These are phyloP conservation scores for Crithidia brevicula DNA, from an alignment of 208 protist genomes.

Conservation along the genomic window DNA sequence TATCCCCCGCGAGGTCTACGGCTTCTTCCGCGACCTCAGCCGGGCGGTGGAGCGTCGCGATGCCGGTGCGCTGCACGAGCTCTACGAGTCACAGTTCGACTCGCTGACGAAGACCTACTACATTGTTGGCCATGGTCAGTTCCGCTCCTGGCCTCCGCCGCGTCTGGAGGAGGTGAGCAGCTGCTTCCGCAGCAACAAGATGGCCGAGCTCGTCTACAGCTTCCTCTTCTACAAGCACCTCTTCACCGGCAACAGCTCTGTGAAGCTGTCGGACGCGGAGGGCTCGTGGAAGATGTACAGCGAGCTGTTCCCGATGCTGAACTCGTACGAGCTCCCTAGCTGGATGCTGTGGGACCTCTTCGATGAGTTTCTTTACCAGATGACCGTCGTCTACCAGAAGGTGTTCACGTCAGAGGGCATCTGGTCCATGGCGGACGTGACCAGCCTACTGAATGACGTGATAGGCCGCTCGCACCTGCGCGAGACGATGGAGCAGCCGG, in stretches of 20 bases:
- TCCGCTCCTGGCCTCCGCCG: conserved; percentile 78
- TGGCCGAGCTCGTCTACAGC: conserved; percentile 79
- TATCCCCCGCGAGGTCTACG: conserved; percentile 79
- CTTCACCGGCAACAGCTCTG: conserved; percentile 69
- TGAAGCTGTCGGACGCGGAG: conserved; percentile 60
- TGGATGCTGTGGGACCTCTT: conserved; percentile 92
- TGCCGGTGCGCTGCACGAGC: conserved; percentile 61
- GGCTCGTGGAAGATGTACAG: conserved; percentile 79
- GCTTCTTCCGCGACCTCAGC: conserved; percentile 78
- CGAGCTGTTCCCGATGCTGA: conserved; percentile 59
- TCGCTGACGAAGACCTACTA: conserved; percentile 78
- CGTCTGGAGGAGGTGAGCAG: conserved; percentile 64
- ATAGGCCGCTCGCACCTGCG: conserved; percentile 61
- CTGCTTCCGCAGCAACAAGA: conserved; percentile 60
- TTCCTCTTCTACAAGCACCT: conserved; percentile 89
- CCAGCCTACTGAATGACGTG: conserved; percentile 63
- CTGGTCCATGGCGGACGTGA: conserved; percentile 75
- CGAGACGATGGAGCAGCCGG: conserved; percentile 50
- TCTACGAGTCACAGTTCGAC: conserved; percentile 87
- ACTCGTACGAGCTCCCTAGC: conserved; percentile 73
- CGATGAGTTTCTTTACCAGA: conserved; percentile 91
- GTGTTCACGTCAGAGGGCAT: conserved; percentile 58
- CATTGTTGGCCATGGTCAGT: conserved; percentile 63
- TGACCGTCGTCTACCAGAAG: conserved; percentile 90
- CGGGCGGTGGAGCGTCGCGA: conserved; percentile 76